Evolutionary conservation across 805 yeast genomes (phyloP), one percentile per base, ranked within the genome.

Genomic region (Myxozyma vanderwaltii): DNA sequence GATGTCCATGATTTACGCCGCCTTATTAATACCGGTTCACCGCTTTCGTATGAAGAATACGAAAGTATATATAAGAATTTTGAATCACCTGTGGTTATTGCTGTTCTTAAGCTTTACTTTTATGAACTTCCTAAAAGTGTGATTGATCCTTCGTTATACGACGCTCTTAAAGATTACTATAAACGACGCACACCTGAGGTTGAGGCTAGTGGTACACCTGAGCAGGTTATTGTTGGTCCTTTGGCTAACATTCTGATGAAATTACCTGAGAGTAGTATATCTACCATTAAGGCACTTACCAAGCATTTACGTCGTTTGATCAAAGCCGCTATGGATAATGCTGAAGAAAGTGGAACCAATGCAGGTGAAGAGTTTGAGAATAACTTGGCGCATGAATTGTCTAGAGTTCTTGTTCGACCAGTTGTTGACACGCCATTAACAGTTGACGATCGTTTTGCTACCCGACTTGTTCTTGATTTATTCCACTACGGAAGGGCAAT

Each of bases 71-170:
- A 75, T 49, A 59, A 70, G 0, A 71, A 76, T 8, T 74, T 75
- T 53, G 74, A 74, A 39, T 86, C 90, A 1, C 79, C 83, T 49
- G 79, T 83, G 0, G 81, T 87, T 8, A 86, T 91, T 3, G 82
- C 86, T 66, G 84, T 84, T 2, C 77, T 89, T 65, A 86, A 88
- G 70, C 77, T 89, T 36, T 89, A 87, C 72, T 74, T 89, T 29
- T 75, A 89, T 70, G 96, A 90, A 70, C 77, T 89, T 47, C 96
- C 96, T 0, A 89, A 85, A 62, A 85, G 94, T 1, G 71, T 89
- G 43, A 80, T 90, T 3, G 84, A 92, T 1, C 76, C 80, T 57
- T 82, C 81, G 48, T 76, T 81, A 60, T 86, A 85, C 69, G 94
- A 88, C 65, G 75, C 86, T 40, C 77, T 89, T 65, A 84, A 83